Percentiles rank a stretch among this genome's conserved stretches.
Evolutionary conservation across 306 rosid genomes (phyloP).

Genomic region (Medicago lupulina): DNA sequence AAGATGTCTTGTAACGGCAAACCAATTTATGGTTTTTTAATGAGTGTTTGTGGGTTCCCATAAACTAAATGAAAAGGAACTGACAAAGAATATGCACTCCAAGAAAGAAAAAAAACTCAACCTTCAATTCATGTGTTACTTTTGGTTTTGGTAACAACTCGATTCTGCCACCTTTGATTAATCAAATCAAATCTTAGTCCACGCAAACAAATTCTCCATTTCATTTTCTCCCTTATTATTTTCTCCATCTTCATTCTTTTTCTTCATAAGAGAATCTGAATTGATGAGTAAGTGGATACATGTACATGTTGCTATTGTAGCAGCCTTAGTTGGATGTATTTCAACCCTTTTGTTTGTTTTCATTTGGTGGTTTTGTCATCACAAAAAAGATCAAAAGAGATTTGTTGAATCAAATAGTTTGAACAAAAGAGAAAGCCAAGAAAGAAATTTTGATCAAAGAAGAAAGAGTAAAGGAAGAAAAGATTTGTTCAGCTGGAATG

Average conservation of each 20-base stretch:
- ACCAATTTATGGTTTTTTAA: conserved; percentile 40
- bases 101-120: neutral
- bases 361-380: conserved; percentile 43
- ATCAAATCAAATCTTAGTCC: conserved; percentile 63
- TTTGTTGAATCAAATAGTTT: conserved; percentile 44
- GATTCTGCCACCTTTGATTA: conserved; percentile 45
- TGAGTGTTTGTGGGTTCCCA: conserved; percentile 43
- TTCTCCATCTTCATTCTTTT: conserved; percentile 25
- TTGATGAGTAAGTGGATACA: conserved; percentile 53
- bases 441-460: conserved; percentile 38
- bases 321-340: conserved; percentile 52
- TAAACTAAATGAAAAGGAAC: conserved; percentile 39
- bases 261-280: conserved; percentile 31
- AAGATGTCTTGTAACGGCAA: conserved; percentile 35
- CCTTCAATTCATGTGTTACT: conserved; percentile 17
- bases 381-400: conserved; percentile 40
- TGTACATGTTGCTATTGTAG: conserved; percentile 45
- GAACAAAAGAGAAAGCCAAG: conserved; percentile 30
- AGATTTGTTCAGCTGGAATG: conserved; percentile 71
- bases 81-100: conserved; percentile 32
- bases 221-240: conserved; percentile 29
- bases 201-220: conserved; percentile 40
- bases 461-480: conserved; percentile 53
- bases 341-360: conserved; percentile 45
- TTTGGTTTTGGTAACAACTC: conserved; percentile 36